Evolutionary conservation across 1,284 basidiomycete species (phyloP).

Genomic region (Cryptococcus sp.): DNA sequence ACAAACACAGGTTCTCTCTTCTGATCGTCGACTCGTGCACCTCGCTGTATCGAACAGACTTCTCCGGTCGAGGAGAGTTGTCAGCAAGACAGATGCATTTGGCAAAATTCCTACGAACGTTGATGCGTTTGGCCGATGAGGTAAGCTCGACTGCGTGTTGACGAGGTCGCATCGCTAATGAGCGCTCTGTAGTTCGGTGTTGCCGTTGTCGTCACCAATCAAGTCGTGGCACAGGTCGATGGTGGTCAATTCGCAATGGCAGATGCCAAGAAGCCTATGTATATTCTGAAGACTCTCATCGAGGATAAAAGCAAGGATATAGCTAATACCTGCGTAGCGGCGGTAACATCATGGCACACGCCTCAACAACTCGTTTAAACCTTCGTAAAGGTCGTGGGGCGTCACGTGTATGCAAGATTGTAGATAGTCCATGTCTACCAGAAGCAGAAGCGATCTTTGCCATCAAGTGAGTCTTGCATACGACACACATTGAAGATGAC

Average conservation of each 20-base stretch:
- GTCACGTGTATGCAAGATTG: constrained; percentile 93
- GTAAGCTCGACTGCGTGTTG: constrained; percentile 54
- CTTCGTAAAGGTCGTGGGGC: constrained; percentile 91
- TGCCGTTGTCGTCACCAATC: constrained; percentile 96
- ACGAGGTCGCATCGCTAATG: background rate
- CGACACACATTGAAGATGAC: background rate
- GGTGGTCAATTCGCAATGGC: constrained; percentile 82
- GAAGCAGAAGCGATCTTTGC: constrained; percentile 96
- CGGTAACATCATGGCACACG: constrained; percentile 94
- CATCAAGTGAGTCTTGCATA: constrained; percentile 62
- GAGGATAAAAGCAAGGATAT: no score
- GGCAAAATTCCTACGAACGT: constrained; percentile 91
- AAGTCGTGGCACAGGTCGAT: constrained; percentile 98
- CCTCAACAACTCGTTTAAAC: constrained; percentile 90
- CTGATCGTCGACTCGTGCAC: constrained; percentile 97
- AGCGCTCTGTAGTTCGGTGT: constrained; percentile 77
- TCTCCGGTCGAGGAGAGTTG: constrained; percentile 91
- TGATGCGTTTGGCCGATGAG: constrained; percentile 95
- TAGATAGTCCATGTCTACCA: constrained; percentile 96
- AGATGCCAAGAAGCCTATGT: constrained; percentile 90
- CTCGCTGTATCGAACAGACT: constrained; percentile 94
- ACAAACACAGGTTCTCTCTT: constrained; percentile 77
- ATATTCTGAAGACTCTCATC: constrained; percentile 11
- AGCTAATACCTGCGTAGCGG: constrained; percentile 55
- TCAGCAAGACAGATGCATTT: constrained; percentile 94